Conservation (phyloP, 2,329 filamentous ascomycete genomes). For the Ophiosphaerella herpotricha region DNA sequence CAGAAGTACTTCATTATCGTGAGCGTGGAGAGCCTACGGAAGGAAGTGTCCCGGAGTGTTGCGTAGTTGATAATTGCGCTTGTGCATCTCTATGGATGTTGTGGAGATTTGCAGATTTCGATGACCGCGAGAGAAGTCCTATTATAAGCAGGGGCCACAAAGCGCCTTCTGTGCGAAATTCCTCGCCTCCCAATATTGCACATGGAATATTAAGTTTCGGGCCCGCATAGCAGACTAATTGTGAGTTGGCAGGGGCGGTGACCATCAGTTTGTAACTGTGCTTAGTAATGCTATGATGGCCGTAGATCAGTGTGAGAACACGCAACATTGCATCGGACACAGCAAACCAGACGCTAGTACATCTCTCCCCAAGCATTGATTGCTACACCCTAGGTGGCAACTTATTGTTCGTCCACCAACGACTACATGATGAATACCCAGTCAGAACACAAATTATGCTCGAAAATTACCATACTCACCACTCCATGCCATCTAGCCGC, state of each 20-base stretch:
- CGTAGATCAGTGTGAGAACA: too few species aligned
- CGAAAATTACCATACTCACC: background rate
- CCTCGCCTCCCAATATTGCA: background rate
- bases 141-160: background rate
- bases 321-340: too few species aligned
- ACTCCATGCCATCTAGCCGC: background rate
- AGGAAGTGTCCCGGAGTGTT: background rate
- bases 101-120: constrained; percentile 7
- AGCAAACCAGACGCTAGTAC: too few species aligned
- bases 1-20: background rate
- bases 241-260: too few species aligned
- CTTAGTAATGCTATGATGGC: too few species aligned
- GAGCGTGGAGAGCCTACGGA: background rate
- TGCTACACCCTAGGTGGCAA: too few species aligned
- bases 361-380: too few species aligned
- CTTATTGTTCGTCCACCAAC: too few species aligned
- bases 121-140: background rate
- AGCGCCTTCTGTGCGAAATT: background rate
- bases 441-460: background rate
- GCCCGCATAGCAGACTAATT: too few species aligned
- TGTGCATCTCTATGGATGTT: background rate
- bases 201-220: too few species aligned
- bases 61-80: background rate
- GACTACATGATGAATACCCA: too few species aligned
- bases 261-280: too few species aligned